phyloP scores from a whole-genome alignment of 2,329 filamentous ascomycete species.

The Neopestalotiopsis clavispora region DNA sequence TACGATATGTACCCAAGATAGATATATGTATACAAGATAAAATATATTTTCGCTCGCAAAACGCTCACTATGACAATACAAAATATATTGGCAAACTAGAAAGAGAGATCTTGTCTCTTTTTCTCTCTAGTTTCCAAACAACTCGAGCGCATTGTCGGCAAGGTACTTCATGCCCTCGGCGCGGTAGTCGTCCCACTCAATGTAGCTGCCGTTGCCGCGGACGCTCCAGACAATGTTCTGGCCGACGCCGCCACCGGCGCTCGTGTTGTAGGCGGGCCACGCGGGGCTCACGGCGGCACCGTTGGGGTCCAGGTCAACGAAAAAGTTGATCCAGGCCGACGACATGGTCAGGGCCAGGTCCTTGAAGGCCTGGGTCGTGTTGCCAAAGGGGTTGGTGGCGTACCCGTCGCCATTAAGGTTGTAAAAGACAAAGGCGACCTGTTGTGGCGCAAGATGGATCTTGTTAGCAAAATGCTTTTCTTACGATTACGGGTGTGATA shows the following conservation, averaged over 20 bases:
- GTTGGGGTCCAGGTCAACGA: slow-evolving; percentile 57
- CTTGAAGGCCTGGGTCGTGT: slow-evolving; percentile 30
- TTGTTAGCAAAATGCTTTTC: background rate
- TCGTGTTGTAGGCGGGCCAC: slow-evolving; percentile 34
- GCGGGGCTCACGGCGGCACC: slow-evolving; percentile 33
- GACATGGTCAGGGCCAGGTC: slow-evolving; percentile 34
- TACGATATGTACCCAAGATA: too few relatives aligned
- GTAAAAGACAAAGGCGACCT: slow-evolving; percentile 44
- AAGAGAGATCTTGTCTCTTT: too few relatives aligned
- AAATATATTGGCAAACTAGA: background rate
- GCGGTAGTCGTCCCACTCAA: slow-evolving; percentile 37
- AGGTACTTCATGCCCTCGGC: slow-evolving; percentile 35
- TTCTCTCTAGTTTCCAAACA: slow-evolving; percentile 30
- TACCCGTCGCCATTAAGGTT: slow-evolving; percentile 39
- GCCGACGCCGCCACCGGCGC: slow-evolving; percentile 24
- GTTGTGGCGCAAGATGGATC: background rate
- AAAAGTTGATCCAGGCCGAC: slow-evolving; percentile 46
- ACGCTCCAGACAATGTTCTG: slow-evolving; percentile 35
- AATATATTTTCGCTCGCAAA: background rate
- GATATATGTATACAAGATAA: background rate
- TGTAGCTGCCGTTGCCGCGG: slow-evolving; percentile 25
- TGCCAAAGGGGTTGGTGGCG: slow-evolving; percentile 34
- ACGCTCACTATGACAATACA: background rate
- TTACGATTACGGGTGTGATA: too few relatives aligned
- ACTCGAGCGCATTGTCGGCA: slow-evolving; percentile 29